Evolutionary conservation across 805 yeast genomes (phyloP), one percentile per base, ranked within the genome.

Genomic region (Yarrowia hollandica): DNA sequence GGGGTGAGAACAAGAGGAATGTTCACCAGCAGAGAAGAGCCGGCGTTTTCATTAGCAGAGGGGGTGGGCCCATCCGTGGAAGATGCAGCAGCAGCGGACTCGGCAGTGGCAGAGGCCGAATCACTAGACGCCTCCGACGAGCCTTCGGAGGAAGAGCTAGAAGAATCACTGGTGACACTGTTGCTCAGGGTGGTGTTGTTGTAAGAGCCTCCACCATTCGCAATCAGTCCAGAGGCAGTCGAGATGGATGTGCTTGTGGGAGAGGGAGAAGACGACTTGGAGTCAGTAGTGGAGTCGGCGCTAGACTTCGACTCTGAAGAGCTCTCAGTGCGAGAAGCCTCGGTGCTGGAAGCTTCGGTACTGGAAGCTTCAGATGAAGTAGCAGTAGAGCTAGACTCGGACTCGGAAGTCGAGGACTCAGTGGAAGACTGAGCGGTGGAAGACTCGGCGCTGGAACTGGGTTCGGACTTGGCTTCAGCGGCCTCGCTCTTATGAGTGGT

Each of bases 131-230:
- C 28, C n/a, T 23, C 31, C 1, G 50, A 28, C 8, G 52, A 18
- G 14, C 34, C 34, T 15, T 16, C 37, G 6, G 26, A 2, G 18
- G 52, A 26, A 28, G 23, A 14, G 1, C 23, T 18, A 18, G 52
- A 23, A 11, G 46, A 18, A 15, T 23, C 52, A 14, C 16, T 7
- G 9, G 54, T 21, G 7, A 30, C 54, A 9, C 19, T 18, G 25
- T 30, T 44, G 54, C 54, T 44, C 10, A 44, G 37, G 5, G 54
- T 44, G 19, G 54, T 44, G 54, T 44, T 44, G 54, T 44, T n/a
- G n/a, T n/a, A n/a, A n/a, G n/a, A 30, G 5, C 28, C 19, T 15
- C 54, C 37, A 1, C 37, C 37, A 11, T 41, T 41, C 31, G 46
- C 48, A 18, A 41, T 41, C 30, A 44, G 26, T 1, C 35, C 37